Evolutionary conservation across 2,329 filamentous ascomycete species (phyloP), one percentile per base, ranked within the genome.

Genomic region (Orbilia ellipsospora): DNA sequence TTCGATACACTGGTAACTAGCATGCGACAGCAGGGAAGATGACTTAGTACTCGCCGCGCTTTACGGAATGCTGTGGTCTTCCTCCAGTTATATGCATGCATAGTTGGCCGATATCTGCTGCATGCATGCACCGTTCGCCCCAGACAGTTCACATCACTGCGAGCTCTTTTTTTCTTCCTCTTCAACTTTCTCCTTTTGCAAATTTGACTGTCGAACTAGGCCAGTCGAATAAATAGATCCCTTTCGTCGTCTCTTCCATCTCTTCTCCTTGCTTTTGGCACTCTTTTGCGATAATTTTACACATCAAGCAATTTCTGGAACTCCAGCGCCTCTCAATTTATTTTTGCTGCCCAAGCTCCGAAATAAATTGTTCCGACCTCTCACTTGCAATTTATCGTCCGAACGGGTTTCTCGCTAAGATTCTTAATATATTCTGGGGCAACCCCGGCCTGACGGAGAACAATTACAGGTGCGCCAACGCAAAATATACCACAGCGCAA

Each of bases 91-190:
- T 36, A 12, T 55, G 57, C 48, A 67, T 73, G 70, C 63, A 74
- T 62, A 62, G 70, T 64, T 74, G 70, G 70, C 70, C 66, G 66
- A 56, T 48, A 48, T 36, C 44, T 12, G n/a, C 15, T 56, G 44
- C 40, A 67, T 60, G 55, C 48, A 74, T 73, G 69, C 69, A 73
- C 69, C 23, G 69, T 73, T 62, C 69, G 56, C 52, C 69, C 62
- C 23, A 31, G 57, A 56, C 48, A 56, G 51, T 52, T 55, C 54
- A 52, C 56, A 40, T 31, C 16, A 65, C 28, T 26, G 31, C 18
- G 7, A 44, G 16, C 28, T 52, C 3, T 28, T 59, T 66, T 50
- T n/a, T 36, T 59, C 55, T 28, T 67, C 59, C 55, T 48, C 54
- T 56, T 36, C 31, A 36, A 36, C 31, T 36, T 51, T 54, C 31